phyloP scores from a whole-genome alignment of 2,329 filamentous ascomycete species.

The Sordariomycetes sp. region DNA sequence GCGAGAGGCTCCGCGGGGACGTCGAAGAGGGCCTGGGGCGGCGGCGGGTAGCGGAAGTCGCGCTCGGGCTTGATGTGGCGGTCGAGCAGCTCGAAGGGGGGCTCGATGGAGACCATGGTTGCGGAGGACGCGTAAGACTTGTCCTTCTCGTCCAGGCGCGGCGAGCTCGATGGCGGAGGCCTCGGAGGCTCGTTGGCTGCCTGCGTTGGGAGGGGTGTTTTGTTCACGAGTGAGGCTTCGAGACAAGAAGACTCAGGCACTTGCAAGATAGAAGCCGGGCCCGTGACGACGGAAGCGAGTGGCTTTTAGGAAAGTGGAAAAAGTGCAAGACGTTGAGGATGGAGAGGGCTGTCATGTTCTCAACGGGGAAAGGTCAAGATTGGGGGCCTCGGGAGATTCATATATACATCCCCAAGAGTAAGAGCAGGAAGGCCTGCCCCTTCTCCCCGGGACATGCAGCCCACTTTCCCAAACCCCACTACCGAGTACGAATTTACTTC shows the following conservation, averaged over 20 bases:
- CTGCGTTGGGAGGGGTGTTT: neutral
- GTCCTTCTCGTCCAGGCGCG: neutral
- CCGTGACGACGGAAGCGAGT: neutral
- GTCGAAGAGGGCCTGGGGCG: slow-evolving; percentile 27
- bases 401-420: slow-evolving; percentile 1
- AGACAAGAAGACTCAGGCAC: too few relatives aligned
- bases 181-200: neutral
- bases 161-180: neutral
- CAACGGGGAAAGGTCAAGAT: neutral
- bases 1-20: slow-evolving; percentile 32
- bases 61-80: slow-evolving; percentile 1
- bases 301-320: neutral
- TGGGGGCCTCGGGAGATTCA: slow-evolving; percentile 3
- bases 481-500: too few relatives aligned
- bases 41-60: slow-evolving; percentile 34
- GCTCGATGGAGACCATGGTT: slow-evolving; percentile 1
- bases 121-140: neutral
- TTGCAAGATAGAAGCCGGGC: neutral
- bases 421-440: neutral
- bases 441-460: neutral
- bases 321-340: neutral
- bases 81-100: slow-evolving; percentile 3
- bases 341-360: neutral
- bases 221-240: neutral
- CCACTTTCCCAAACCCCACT: too few relatives aligned